A percentile compares a stretch with the other conserved stretches of the same genome.
These are phyloP conservation scores for Rhynchospora pubera DNA, from an alignment of 176 grass and related monocot genomes.

Conservation along the genomic window DNA sequence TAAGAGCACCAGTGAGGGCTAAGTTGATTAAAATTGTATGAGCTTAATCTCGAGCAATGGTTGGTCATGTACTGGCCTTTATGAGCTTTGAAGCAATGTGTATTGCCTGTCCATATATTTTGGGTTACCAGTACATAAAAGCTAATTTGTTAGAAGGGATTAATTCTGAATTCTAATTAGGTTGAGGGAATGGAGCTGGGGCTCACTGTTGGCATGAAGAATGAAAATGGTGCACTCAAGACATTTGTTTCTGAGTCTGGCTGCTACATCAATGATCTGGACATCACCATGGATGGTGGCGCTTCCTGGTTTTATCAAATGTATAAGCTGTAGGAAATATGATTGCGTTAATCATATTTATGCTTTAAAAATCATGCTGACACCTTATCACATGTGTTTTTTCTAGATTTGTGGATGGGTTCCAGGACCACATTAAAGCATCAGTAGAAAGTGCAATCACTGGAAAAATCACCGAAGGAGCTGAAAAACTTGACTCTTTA, in stretches of 20 bases:
- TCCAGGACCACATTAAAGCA: conserved; percentile 72
- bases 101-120: neutral
- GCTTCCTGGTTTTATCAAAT: conserved; percentile 98
- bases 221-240: conserved; percentile 74
- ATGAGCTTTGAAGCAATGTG: neutral
- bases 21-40: neutral
- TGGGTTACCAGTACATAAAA: neutral
- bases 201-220: conserved; percentile 70
- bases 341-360: neutral
- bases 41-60: neutral
- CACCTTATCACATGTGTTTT: conserved; percentile 16
- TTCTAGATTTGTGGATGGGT: conserved; percentile 74
- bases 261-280: conserved; percentile 66
- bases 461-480: conserved; percentile 60
- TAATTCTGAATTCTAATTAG: conserved; percentile 25
- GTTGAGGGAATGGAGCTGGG: conserved; percentile 93
- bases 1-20: neutral
- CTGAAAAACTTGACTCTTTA: conserved; percentile 65
- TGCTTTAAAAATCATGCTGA: neutral
- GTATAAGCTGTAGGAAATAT: conserved; percentile 32
- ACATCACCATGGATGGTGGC: conserved; percentile 66
- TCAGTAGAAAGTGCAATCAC: conserved; percentile 73
- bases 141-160: neutral
- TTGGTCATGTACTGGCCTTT: neutral
- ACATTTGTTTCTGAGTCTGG: conserved; percentile 51